Conservation (phyloP, 1,284 basidiomycete species). For the Ustilago lituana region DNA sequence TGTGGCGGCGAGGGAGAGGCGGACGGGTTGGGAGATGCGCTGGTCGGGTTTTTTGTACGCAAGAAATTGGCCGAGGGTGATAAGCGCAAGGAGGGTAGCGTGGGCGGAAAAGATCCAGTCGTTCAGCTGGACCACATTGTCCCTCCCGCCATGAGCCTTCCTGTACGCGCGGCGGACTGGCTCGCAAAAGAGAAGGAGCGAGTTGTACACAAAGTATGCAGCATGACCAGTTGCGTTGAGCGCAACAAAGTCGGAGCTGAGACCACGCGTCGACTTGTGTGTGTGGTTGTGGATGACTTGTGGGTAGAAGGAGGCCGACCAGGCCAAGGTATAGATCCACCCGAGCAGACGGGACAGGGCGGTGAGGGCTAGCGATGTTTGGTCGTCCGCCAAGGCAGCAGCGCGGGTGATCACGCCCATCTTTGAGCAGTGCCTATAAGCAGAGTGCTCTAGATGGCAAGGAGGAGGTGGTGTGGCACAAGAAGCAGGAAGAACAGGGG, state of each 20-base stretch:
- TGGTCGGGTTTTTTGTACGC: constrained; percentile 4
- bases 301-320: constrained; percentile 62
- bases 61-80: constrained; percentile 20
- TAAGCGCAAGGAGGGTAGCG: constrained; percentile 31
- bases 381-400: neutral
- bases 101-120: constrained; percentile 53
- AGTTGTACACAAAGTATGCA: constrained; percentile 52
- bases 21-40: constrained; percentile 4
- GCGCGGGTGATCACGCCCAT: constrained; percentile 11
- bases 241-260: constrained; percentile 56
- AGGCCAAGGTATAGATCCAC: constrained; percentile 59
- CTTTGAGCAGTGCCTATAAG: neutral
- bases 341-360: constrained; percentile 52
- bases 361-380: constrained; percentile 4
- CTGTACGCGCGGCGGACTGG: constrained; percentile 50
- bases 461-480: too few species aligned
- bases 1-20: constrained; percentile 5
- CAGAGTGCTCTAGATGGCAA: too few species aligned
- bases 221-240: constrained; percentile 58
- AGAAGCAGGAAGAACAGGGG: neutral
- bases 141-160: constrained; percentile 32
- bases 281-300: constrained; percentile 52
- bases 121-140: constrained; percentile 54
- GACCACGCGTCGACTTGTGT: constrained; percentile 34
- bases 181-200: constrained; percentile 34